Percentiles rank a stretch among this genome's conserved stretches.
These are phyloP conservation scores for Craspedostauros australis DNA, from an alignment of 108 stramenopile species.

Conservation along the genomic window DNA sequence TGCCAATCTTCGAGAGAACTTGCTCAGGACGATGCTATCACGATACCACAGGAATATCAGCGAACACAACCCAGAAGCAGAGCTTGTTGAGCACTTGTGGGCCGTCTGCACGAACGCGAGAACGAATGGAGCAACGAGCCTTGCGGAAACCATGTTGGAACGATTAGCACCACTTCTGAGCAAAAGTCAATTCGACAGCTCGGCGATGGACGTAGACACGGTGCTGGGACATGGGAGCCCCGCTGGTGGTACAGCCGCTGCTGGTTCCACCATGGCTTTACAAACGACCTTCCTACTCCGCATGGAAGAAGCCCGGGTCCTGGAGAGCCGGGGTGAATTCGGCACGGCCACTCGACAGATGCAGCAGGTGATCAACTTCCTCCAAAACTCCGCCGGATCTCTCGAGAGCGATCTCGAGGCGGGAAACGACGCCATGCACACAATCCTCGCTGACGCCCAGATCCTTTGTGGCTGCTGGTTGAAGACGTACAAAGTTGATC, in stretches of 20 bases:
- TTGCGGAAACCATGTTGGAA: too few species aligned
- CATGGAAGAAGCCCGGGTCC: conserved; percentile 69
- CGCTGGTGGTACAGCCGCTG: too few species aligned
- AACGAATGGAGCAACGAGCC: neutral
- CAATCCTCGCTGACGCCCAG: conserved; percentile 44
- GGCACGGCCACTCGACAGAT: conserved; percentile 46
- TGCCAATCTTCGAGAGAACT: too few species aligned
- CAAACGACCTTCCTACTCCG: conserved; percentile 31
- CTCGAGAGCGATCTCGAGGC: neutral
- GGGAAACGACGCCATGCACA: conserved; percentile 6
- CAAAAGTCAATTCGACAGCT: too few species aligned
- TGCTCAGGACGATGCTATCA: too few species aligned
- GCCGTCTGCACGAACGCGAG: neutral
- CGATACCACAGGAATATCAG: too few species aligned
- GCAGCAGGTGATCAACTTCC: conserved; percentile 47
- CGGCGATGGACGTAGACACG: too few species aligned
- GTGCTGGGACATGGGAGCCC: too few species aligned
- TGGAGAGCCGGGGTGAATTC: conserved; percentile 46
- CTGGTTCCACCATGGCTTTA: too few species aligned
- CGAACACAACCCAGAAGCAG: too few species aligned
- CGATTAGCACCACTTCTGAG: too few species aligned
- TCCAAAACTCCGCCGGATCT: conserved; percentile 13
- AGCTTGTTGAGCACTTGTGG: too few species aligned
- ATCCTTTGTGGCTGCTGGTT: conserved; percentile 65
- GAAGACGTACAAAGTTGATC: conserved; percentile 64